phyloP scores from a whole-genome alignment of 1,284 basidiomycete species.

The Lentinus polychrous region DNA sequence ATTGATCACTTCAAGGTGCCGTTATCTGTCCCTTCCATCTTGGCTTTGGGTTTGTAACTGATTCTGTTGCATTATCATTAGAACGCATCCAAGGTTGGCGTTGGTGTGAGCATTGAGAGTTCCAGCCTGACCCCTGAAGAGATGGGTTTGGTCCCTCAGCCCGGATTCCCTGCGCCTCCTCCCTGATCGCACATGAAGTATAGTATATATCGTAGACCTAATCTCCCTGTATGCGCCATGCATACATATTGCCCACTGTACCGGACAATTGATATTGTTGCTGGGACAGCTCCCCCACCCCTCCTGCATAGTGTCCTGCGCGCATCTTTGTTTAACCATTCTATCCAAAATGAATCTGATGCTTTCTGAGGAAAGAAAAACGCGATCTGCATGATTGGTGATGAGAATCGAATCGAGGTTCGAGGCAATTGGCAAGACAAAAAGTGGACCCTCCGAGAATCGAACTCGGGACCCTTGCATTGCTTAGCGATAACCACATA shows the following conservation, averaged over 20 bases:
- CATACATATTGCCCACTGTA: not conserved
- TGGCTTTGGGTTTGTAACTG: not conserved
- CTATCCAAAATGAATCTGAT: too few relatives aligned
- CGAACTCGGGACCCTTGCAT: slow-evolving; percentile 45
- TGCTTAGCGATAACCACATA: slow-evolving; percentile 30
- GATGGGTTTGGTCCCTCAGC: slow-evolving; percentile 49
- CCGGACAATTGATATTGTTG: not conserved
- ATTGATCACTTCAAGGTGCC: slow-evolving; percentile 96
- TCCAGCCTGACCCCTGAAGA: slow-evolving; percentile 71
- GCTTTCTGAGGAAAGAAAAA: too few relatives aligned
- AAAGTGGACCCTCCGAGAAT: slow-evolving; percentile 41
- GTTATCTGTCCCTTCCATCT: slow-evolving; percentile 7
- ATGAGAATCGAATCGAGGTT: too few relatives aligned
- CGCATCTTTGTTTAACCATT: too few relatives aligned
- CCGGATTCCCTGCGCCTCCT: slow-evolving; percentile 12
- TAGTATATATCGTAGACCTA: slow-evolving; percentile 19
- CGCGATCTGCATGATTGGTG: too few relatives aligned
- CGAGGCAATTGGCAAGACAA: slow-evolving; percentile 7
- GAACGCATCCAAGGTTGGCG: slow-evolving; percentile 91
- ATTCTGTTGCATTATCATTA: slow-evolving; percentile 25
- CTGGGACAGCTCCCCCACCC: not conserved
- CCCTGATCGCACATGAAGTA: slow-evolving; percentile 14
- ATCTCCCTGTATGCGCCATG: not conserved
- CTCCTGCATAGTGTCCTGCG: not conserved
- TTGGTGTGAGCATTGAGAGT: slow-evolving; percentile 95